A percentile compares a stretch with the other conserved stretches of the same genome.
Evolutionary conservation across 2,329 filamentous ascomycete genomes (phyloP).

Genomic region (Curvularia sp.): DNA sequence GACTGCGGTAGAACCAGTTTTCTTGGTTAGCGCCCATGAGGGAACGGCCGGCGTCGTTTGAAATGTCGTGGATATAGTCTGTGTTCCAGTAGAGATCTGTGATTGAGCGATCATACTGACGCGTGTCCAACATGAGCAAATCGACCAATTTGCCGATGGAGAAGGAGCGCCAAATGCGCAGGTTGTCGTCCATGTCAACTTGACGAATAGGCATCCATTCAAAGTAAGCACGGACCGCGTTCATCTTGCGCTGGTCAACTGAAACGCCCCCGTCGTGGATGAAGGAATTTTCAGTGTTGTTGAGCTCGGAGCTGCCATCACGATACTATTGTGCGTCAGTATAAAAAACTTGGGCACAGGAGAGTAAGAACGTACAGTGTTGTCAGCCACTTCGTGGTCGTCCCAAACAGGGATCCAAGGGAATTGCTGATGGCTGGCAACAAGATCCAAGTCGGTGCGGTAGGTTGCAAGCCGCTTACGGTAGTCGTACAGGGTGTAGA

Average conservation of each 20-base stretch:
- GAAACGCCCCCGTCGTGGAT: constrained; percentile 49
- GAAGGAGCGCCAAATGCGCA: constrained; percentile 54
- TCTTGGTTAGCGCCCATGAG: constrained; percentile 78
- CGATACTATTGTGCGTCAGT: constrained; percentile 34
- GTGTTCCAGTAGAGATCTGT: constrained; percentile 63
- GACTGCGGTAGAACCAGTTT: constrained; percentile 64
- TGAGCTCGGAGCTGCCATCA: constrained; percentile 51
- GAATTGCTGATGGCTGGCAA: constrained; percentile 51
- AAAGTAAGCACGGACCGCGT: constrained; percentile 55
- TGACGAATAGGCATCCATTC: constrained; percentile 57
- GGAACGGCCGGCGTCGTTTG: constrained; percentile 70
- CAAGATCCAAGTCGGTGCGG: constrained; percentile 52
- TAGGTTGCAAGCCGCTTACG: constrained; percentile 53
- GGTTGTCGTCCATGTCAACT: constrained; percentile 55
- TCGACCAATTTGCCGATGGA: constrained; percentile 53
- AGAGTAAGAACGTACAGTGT: constrained; percentile 25
- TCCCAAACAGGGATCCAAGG: constrained; percentile 59
- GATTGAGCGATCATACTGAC: constrained; percentile 54
- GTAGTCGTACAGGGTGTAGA: constrained; percentile 55
- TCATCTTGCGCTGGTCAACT: constrained; percentile 57
- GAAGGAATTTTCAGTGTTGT: constrained; percentile 56
- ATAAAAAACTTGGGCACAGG: neutral
- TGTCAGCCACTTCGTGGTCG: constrained; percentile 52
- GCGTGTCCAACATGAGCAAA: constrained; percentile 55
- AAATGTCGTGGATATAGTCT: constrained; percentile 67